Percentiles rank a stretch among this genome's conserved stretches.
These are phyloP conservation scores for Allium fistulosum DNA, from an alignment of 106 monocot genomes.

Conservation along the genomic window DNA sequence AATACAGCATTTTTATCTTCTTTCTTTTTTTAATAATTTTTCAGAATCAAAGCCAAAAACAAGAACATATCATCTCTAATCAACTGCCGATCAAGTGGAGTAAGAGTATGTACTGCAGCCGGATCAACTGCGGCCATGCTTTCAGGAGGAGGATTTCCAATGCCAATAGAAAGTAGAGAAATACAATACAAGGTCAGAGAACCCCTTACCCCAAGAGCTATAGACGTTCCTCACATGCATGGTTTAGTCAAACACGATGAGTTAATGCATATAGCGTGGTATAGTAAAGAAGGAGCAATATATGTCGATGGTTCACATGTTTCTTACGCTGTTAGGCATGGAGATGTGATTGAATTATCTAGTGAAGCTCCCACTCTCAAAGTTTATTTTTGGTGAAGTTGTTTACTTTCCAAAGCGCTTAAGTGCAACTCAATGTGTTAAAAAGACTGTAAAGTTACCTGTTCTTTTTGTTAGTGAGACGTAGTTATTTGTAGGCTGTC, in stretches of 20 bases:
- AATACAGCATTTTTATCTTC: no score
- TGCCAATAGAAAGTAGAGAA: slow-evolving; percentile 55
- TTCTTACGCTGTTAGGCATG: slow-evolving; percentile 47
- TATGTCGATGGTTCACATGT: slow-evolving; percentile 89
- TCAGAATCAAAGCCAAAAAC: slow-evolving; percentile 33
- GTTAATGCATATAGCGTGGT: slow-evolving; percentile 47
- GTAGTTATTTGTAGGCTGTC: no score
- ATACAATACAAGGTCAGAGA: slow-evolving; percentile 96
- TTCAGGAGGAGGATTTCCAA: slow-evolving; percentile 77
- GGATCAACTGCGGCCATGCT: slow-evolving; percentile 98
- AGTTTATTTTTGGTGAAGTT: slow-evolving; percentile 31
- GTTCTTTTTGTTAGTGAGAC: no score
- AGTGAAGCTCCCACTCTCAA: slow-evolving; percentile 59
- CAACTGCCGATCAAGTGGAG: slow-evolving; percentile 79
- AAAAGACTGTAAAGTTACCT: no score
- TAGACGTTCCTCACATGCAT: slow-evolving; percentile 51
- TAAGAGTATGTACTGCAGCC: slow-evolving; percentile 76
- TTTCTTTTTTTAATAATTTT: neutral
- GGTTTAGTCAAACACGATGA: slow-evolving; percentile 45
- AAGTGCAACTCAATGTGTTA: no score
- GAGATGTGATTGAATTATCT: slow-evolving; percentile 64
- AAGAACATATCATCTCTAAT: slow-evolving; percentile 24
- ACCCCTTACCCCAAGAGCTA: slow-evolving; percentile 40
- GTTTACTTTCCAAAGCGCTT: no score
- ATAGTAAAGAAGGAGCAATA: slow-evolving; percentile 58